Evolutionary conservation across 352 stramenopile species (phyloP), one percentile per base, ranked within the genome.

Genomic region (Phytopythium delawarense): DNA sequence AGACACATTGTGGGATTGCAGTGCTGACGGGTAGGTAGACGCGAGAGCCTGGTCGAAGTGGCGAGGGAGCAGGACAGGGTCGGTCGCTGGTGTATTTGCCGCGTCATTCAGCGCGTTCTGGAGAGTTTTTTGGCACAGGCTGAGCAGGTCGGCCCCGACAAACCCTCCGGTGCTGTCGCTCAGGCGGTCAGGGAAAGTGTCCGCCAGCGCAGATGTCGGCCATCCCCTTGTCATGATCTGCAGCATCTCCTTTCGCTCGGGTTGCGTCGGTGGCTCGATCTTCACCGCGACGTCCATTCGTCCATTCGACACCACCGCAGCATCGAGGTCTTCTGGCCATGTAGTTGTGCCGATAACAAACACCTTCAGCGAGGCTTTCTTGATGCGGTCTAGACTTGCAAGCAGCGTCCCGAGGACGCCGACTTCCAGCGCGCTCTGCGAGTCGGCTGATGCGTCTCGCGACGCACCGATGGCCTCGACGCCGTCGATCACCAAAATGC

Each of bases 81-180:
- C 59, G 20, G 16, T 28, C 28, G 42, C 58, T 49, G 28, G 12
- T 46, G 23, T 56, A 59, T 16, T 30, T 42, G 39, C 34, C 13
- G 57, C 42, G 50, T 87, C 72, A n/a, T 84, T 90, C 51, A 92
- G 40, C 59, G 69, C 85, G 20, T 61, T 51, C 71, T 94, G 83
- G 9, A 92, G 66, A 21, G 84, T 73, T 57, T 85, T 87, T 44
- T 92, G 85, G 28, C 81, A 92, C 46, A 96, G 59, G 65, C 76
- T 84, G 13, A 96, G 66, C 2, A 97, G 63, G 64, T 97, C 89
- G 6, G 89, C 88, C 13, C 84, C 87, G 12, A 96, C 96, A 71
- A 98, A 99, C 21, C 97, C 98, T 54, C 98, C 95, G 0, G 96
- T 99, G 50, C 96, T 83, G 44, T 97, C 81, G 35, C 96, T 97